Evolutionary conservation across 139 green algal genomes (phyloP).

Genomic region (Picochlorum sp.): DNA sequence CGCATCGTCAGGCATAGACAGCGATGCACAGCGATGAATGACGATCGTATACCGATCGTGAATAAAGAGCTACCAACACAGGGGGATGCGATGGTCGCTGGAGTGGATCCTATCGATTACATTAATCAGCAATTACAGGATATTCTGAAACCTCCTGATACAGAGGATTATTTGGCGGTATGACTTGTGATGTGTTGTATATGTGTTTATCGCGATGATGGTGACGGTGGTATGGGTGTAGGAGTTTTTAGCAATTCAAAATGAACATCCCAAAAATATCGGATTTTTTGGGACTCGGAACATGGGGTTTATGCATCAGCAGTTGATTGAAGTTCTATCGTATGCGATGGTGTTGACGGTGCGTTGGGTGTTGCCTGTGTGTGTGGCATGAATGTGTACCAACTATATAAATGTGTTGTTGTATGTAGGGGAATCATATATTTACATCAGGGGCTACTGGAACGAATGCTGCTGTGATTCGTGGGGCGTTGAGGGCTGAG

Average conservation of each 20-base stretch:
- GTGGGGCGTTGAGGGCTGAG: slow-evolving; percentile 87
- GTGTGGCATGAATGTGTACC: too few relatives aligned
- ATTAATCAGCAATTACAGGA: slow-evolving; percentile 33
- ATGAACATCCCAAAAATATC: slow-evolving; percentile 80
- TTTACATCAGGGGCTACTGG: slow-evolving; percentile 92
- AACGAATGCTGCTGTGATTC: slow-evolving; percentile 96
- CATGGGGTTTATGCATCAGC: slow-evolving; percentile 96
- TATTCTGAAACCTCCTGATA: slow-evolving; percentile 36
- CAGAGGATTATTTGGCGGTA: slow-evolving; percentile 56
- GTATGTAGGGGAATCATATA: slow-evolving; percentile 84
- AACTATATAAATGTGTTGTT: too few relatives aligned
- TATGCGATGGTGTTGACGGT: slow-evolving; percentile 96
- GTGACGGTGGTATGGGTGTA: slow-evolving; percentile 31
- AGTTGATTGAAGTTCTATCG: slow-evolving; percentile 94
- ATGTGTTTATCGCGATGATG: neutral
- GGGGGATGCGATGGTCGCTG: slow-evolving; percentile 27
- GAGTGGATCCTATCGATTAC: slow-evolving; percentile 6
- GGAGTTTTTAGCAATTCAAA: slow-evolving; percentile 95
- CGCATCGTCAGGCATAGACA: neutral
- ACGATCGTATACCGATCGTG: neutral
- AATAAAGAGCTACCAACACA: slow-evolving; percentile 23
- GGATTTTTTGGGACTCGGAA: slow-evolving; percentile 98
- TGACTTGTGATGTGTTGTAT: neutral
- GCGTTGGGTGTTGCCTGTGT: slow-evolving; percentile 10
- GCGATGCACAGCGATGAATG: neutral